Evolutionary conservation across 2,329 filamentous ascomycete genomes (phyloP).

Genomic region (Elsinoe perseae): DNA sequence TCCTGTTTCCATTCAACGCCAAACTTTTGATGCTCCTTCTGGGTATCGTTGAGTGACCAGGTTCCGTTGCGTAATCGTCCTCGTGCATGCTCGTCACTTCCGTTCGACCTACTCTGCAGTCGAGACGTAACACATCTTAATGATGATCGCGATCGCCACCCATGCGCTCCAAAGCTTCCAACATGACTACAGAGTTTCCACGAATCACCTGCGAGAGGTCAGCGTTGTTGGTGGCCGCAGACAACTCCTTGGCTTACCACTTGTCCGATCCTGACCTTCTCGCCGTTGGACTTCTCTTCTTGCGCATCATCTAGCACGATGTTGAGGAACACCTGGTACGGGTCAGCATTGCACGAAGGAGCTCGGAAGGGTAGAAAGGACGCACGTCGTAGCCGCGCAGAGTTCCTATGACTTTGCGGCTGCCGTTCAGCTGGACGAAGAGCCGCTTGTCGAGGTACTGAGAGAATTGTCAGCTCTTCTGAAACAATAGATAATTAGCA

Average conservation of each 20-base stretch:
- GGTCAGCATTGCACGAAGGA: background rate
- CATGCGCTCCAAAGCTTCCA: constrained; percentile 53
- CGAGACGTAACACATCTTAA: constrained; percentile 15
- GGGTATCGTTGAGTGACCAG: constrained; percentile 1
- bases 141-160: constrained; percentile 23
- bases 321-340: constrained; percentile 87
- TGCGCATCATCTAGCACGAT: constrained; percentile 95
- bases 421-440: constrained; percentile 95
- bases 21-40: background rate
- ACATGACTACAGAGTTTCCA: constrained; percentile 97
- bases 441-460: constrained; percentile 99
- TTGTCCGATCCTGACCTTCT: constrained; percentile 87
- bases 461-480: constrained; percentile 10
- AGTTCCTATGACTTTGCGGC: constrained; percentile 90
- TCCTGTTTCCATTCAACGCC: background rate
- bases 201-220: constrained; percentile 65
- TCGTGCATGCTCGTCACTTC: background rate
- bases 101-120: background rate
- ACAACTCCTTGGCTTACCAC: constrained; percentile 55
- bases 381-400: constrained; percentile 92
- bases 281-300: constrained; percentile 85
- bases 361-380: constrained; percentile 6
- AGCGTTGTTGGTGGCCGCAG: constrained; percentile 16
- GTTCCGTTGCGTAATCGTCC: background rate
- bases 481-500: background rate